A percentile compares a stretch with the other conserved stretches of the same genome.
These are phyloP conservation scores for Amborella trichopoda DNA, from an alignment of 164 flowering plant species.

Conservation along the genomic window DNA sequence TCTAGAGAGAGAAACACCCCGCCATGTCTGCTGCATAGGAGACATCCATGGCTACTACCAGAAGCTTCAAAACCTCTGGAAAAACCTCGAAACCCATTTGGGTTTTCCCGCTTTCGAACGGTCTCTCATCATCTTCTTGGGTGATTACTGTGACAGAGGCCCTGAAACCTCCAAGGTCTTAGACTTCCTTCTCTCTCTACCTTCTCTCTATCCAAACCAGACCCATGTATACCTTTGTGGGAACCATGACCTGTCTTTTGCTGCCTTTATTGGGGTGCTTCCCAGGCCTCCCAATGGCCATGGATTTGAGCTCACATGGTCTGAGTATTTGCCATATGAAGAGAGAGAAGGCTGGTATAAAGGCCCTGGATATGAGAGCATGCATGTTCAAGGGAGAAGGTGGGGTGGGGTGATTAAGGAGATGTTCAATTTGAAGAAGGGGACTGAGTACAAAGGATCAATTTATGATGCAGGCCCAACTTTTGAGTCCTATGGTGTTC, in stretches of 20 bases:
- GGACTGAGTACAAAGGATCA: constrained; percentile 60
- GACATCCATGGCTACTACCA: constrained; percentile 74
- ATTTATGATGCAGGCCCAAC: constrained; percentile 87
- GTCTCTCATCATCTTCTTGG: constrained; percentile 75
- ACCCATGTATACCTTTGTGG: constrained; percentile 81
- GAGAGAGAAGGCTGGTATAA: constrained; percentile 87
- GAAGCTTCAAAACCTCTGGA: constrained; percentile 76
- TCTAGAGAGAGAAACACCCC: background rate
- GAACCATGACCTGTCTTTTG: constrained; percentile 85
- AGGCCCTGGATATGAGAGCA: constrained; percentile 63
- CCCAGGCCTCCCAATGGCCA: constrained; percentile 46
- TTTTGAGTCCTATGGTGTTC: constrained; percentile 74
- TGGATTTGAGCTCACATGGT: constrained; percentile 57
- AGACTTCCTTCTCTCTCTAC: constrained; percentile 57
- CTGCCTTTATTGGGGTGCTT: constrained; percentile 59
- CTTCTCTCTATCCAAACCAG: constrained; percentile 56
- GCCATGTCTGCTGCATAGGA: constrained; percentile 53
- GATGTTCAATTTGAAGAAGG: constrained; percentile 32
- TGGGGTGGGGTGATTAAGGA: constrained; percentile 75
- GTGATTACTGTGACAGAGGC: constrained; percentile 95
- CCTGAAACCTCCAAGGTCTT: constrained; percentile 54
- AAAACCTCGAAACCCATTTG: constrained; percentile 54
- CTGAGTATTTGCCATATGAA: constrained; percentile 48
- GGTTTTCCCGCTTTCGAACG: constrained; percentile 30
- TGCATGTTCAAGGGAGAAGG: constrained; percentile 87